Evolutionary conservation across 495 filamentous ascomycete species (phyloP), one percentile per base, ranked within the genome.

Genomic region (Xylaria castorea): DNA sequence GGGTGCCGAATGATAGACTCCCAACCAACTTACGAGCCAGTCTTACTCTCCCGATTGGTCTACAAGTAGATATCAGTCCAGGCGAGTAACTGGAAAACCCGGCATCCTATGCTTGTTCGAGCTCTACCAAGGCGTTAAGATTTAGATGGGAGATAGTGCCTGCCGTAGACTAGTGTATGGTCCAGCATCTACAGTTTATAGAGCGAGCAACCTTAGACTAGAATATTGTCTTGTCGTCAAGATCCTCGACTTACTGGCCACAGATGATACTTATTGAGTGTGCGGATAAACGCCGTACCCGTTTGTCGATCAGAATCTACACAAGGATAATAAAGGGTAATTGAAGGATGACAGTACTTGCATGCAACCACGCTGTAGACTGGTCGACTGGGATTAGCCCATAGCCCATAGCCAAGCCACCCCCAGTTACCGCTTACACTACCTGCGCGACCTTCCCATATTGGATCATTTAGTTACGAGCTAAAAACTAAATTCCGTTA

Each of bases 1-100:
- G 36, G 75, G 73, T 20, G 73, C 71, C 25, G 71, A 73, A 32
- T 58, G 38, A 66, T 70, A 12, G 25, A 58, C 64, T 50, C 3
- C 1, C 50, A 68, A 38, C 16, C 20, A 55, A 14, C 27, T 46
- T 36, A 14, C 18, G 7, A 20, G 18, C 25, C 16, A 2, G 32
- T 44, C 48, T n/a, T 55, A 12, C 38, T 61, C 5, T 30, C n/a
- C 3, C 58, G 2, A 11, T 8, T 30, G 32, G 3, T 12, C 25
- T 60, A 36, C 16, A 34, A 61, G 53, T 32, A 16, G 14, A 57
- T 57, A 18, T 32, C 8, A 57, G 27, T 11, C 53, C 14, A 4
- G 27, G 53, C 14, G 2, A 57, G 53, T 7, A 57, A 53, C 50
- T 14, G 2, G 12, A 32, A 55, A 30, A 30, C 18, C 22, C 9